Percentiles rank a stretch among this genome's conserved stretches.
Conservation (phyloP, 179 eudicot species). For the Sideroxylon spinosum region DNA sequence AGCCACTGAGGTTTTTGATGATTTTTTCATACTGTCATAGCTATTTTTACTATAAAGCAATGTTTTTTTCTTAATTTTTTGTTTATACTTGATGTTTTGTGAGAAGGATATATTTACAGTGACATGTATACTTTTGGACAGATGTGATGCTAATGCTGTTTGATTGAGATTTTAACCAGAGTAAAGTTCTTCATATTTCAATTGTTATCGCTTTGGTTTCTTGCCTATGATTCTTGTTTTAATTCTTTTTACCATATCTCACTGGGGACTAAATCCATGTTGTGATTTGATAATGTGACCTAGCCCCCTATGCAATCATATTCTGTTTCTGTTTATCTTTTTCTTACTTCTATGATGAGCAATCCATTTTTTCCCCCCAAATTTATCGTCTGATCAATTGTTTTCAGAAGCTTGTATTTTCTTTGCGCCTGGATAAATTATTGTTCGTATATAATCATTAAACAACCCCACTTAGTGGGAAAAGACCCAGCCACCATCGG, state of each 20-base stretch:
- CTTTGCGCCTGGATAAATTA: background rate
- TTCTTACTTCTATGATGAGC: background rate
- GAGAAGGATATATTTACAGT: background rate
- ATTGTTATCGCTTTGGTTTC: background rate
- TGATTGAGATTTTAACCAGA: background rate
- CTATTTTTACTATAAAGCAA: background rate
- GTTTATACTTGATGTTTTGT: slow-evolving; percentile 1
- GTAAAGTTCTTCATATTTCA: background rate
- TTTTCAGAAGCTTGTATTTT: background rate
- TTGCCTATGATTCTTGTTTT: background rate
- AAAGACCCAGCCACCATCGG: background rate
- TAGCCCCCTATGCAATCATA: background rate
- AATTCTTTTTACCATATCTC: background rate
- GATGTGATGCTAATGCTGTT: background rate
- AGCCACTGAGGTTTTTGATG: slow-evolving; percentile 11
- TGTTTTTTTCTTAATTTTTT: background rate
- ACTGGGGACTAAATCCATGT: background rate
- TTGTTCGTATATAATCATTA: background rate
- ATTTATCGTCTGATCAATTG: background rate
- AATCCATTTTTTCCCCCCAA: background rate
- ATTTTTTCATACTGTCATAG: background rate
- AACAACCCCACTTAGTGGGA: too few relatives aligned
- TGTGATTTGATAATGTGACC: background rate
- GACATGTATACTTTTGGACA: background rate
- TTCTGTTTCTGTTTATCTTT: background rate